Conservation (phyloP, 108 stramenopile genomes). For the Nitzschia sp. region DNA sequence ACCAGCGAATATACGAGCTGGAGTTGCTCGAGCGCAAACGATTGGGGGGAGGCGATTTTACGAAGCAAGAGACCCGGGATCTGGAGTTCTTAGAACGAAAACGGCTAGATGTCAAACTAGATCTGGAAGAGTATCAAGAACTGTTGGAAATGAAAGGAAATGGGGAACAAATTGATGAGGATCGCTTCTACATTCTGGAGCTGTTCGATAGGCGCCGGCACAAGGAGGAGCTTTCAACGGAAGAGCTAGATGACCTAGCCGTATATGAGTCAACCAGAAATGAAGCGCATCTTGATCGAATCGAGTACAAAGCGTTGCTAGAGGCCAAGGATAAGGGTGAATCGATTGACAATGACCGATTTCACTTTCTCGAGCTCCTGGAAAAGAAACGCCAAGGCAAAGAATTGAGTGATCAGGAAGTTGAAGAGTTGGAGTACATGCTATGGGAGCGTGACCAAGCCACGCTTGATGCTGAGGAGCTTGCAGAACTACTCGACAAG, state of each 20-base stretch:
- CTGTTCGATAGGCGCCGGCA: slow-evolving; percentile 14
- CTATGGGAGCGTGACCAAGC: background rate
- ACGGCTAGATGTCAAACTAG: background rate
- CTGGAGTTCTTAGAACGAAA: slow-evolving; percentile 16
- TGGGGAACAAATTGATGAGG: slow-evolving; percentile 24
- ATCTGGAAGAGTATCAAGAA: slow-evolving; percentile 20
- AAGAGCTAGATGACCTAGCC: background rate
- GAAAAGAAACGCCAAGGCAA: slow-evolving; percentile 1
- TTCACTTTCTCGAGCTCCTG: slow-evolving; percentile 5
- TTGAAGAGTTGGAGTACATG: background rate
- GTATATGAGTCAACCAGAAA: slow-evolving; percentile 4
- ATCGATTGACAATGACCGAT: slow-evolving; percentile 9
- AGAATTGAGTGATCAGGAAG: slow-evolving; percentile 10
- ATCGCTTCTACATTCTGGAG: slow-evolving; percentile 18
- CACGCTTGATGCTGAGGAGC: background rate
- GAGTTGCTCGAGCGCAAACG: slow-evolving; percentile 17
- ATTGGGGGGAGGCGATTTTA: background rate
- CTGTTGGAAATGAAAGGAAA: slow-evolving; percentile 7
- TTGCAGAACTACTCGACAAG: slow-evolving; percentile 3
- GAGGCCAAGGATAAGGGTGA: slow-evolving; percentile 5
- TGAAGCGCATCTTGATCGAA: slow-evolving; percentile 15
- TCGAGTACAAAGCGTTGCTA: slow-evolving; percentile 5
- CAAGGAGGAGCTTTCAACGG: slow-evolving; percentile 1
- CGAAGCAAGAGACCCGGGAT: slow-evolving; percentile 5
- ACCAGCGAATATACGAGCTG: slow-evolving; percentile 9